Base-by-base conservation (phyloP, 2,329 filamentous ascomycete species). In the Tolypocladium inflatum region DNA sequence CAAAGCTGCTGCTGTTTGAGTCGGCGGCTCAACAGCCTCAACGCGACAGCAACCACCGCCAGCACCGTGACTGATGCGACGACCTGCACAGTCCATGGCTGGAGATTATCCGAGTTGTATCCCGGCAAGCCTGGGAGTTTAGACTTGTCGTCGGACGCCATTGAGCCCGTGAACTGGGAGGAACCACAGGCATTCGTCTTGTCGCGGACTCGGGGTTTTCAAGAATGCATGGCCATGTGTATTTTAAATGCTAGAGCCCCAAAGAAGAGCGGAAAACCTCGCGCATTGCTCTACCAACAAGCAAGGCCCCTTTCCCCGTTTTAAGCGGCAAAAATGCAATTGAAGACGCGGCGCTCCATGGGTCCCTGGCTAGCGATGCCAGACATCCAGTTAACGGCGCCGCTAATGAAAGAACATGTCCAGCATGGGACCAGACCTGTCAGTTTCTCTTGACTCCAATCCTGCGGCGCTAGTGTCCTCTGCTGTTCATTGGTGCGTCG, bases 11-110 rank as follows among this genome's bases (percentile, higher is more conserved):
- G 76, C 11, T 64, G 68, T 55, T 74, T 75, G 54, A 77, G 61
- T 48, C 68, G 69, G 7, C 77, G 73, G 58, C 74, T 74, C 15
- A 73, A 41, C 8, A 80, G 53, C 10, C 77, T 71, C 30, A 79
- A 65, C 17, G 56, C 64, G 9, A 79, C 73, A 6, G 68, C 63
- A 1, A 72, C 35, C 10, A 73, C 61, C 2, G 76, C 72, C 45
- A 79, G 64, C n/a, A 70, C 66, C 4, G 75, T 78, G 60, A 78
- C 67, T 4, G 73, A 67, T 10, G 65, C 65, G 30, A 73, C 67
- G 19, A 76, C 74, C 54, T 66, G 63, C 55, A 75, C 65, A 1
- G 64, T 68, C 76, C 76, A 78, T 66, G 71, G 71, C 64, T 76
- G 75, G 23, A 77, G 63, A 60, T 71, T 69, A 41, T 70, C 58